These are phyloP conservation scores for Candida jianshihensis DNA, from an alignment of 805 yeast species.

Conservation along the genomic window DNA sequence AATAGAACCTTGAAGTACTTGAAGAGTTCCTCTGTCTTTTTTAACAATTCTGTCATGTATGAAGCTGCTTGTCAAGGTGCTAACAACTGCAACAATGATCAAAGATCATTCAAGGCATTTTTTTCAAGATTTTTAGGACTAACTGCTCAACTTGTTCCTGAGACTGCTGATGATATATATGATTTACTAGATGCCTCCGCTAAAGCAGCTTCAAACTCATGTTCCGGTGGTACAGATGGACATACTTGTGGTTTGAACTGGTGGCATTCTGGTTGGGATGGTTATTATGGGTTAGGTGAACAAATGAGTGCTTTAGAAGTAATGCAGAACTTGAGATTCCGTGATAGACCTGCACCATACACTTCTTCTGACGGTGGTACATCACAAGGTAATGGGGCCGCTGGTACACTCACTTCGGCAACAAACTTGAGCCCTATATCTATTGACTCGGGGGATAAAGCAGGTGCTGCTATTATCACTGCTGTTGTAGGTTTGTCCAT, in stretches of 20 bases:
- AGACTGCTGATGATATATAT: conserved; percentile 39
- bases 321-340: conserved; percentile 31
- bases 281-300: conserved; percentile 72
- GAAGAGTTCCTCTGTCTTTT: conserved; percentile 46
- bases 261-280: conserved; percentile 57
- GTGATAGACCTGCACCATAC: conserved; percentile 44
- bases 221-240: conserved; percentile 76
- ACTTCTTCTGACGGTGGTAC: conserved; percentile 60
- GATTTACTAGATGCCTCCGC: conserved; percentile 45
- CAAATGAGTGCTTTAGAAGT: conserved; percentile 73
- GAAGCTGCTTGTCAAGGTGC: conserved; percentile 67
- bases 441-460: conserved; percentile 39
- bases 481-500: conserved; percentile 39
- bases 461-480: conserved; percentile 65
- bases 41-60: conserved; percentile 48
- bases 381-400: conserved; percentile 54
- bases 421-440: conserved; percentile 31
- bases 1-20: conserved; percentile 44
- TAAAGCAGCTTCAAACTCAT: conserved; percentile 66
- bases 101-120: conserved; percentile 68
- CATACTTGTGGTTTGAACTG: conserved; percentile 80
- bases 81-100: conserved; percentile 59
- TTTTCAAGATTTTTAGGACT: conserved; percentile 59
- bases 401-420: conserved; percentile 42
- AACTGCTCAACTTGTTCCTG: conserved; percentile 55